These are phyloP conservation scores for Neoascochyta sp. DNA, from an alignment of 2,329 filamentous ascomycete genomes.

Conservation along the genomic window DNA sequence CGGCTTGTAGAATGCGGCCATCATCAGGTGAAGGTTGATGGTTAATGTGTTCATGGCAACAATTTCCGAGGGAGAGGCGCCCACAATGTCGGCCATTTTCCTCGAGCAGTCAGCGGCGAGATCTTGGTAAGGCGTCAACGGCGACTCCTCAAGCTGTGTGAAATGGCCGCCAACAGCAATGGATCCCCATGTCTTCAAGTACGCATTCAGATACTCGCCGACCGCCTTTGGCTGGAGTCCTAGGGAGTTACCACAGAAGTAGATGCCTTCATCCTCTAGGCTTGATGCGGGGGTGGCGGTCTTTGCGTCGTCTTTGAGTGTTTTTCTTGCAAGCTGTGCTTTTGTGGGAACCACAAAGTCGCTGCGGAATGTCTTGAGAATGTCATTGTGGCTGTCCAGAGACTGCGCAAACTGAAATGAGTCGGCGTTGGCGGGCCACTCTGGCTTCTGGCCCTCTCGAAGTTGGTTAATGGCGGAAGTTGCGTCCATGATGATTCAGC, in stretches of 20 bases:
- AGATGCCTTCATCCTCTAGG: slow-evolving; percentile 55
- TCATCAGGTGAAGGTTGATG: slow-evolving; percentile 74
- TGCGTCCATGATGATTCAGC: slow-evolving; percentile 21
- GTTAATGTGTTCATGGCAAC: slow-evolving; percentile 86
- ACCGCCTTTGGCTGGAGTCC: slow-evolving; percentile 74
- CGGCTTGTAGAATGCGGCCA: slow-evolving; percentile 79
- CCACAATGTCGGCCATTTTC: slow-evolving; percentile 69
- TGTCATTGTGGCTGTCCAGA: slow-evolving; percentile 30
- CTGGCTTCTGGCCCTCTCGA: slow-evolving; percentile 27
- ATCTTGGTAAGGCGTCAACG: slow-evolving; percentile 71
- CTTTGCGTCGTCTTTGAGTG: slow-evolving; percentile 35
- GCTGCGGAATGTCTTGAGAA: slow-evolving; percentile 48
- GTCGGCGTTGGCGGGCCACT: slow-evolving; percentile 22
- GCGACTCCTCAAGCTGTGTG: slow-evolving; percentile 60
- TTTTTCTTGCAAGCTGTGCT: slow-evolving; percentile 63
- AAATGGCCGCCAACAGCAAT: slow-evolving; percentile 85
- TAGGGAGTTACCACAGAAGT: slow-evolving; percentile 86
- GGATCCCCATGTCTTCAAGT: slow-evolving; percentile 77
- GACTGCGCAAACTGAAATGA: slow-evolving; percentile 24
- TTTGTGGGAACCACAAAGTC: slow-evolving; percentile 76
- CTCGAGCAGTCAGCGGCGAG: slow-evolving; percentile 69
- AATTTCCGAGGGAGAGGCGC: slow-evolving; percentile 67
- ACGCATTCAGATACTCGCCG: slow-evolving; percentile 62
- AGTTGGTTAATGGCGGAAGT: slow-evolving; percentile 22
- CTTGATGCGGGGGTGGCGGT: slow-evolving; percentile 27